Base-by-base conservation (phyloP, 148 eudicot species). In the Rhododendron ovatum region DNA sequence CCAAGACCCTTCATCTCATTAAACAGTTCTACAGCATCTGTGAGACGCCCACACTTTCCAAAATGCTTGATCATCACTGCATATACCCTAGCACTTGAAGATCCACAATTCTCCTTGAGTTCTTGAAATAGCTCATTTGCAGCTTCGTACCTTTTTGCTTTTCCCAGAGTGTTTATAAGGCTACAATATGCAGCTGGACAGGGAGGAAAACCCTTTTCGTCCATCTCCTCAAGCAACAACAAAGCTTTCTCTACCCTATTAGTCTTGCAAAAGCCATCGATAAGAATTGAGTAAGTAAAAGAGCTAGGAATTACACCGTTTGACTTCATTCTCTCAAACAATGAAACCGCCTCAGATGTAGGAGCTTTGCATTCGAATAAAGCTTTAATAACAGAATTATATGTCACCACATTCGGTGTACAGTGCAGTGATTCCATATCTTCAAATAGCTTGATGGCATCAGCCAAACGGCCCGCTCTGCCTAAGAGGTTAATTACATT, bases 121-220 rank as follows among this genome's bases (percentile, higher is more conserved):
- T 97, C 99, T 90, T 94, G 98, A 90, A 97, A 97, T 85, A 97
- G 86, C 89, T 97, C 99, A 76, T 92, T 93, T 67, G 99, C 99
- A 88, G 95, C 96, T 84, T 97, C 99, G 88, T 92, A 95, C 18
- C 95, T 95, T 86, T 94, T 97, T 59, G 95, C 94, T 89, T 92
- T 94, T 84, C 99, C 99, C 33, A 97, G 96, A 57, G 90, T 81
- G 82, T 93, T 95, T 82, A 97, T 97, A 88, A 97, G 90, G 88
- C 98, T 97, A 88, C 99, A 97, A 84, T 97, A 97, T 3, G 99
- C 99, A 84, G 99, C 95, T 78, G 99, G 98, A 74, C 96, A 94
- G 47, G 99, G 98, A 61, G 98, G 98, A 84, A 97, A 94, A 73
- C 98, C 96, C 88, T 94, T 93, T 86, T 97, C 99, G 75, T 97